These are phyloP conservation scores for Durio zibethinus DNA, from an alignment of 345 rosid species.

Conservation along the genomic window DNA sequence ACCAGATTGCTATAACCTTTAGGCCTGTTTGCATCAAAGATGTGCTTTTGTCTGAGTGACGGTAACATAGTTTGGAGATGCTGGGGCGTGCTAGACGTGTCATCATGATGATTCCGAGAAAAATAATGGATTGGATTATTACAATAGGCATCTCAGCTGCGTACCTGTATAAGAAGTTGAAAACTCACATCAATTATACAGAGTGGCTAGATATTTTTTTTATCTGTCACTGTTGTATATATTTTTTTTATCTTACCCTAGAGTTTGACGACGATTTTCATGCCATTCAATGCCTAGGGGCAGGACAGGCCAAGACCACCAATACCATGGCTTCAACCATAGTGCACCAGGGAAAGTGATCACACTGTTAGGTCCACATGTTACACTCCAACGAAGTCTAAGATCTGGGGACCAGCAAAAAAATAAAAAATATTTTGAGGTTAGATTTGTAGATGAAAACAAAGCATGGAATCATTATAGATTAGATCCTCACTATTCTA, in stretches of 20 bases:
- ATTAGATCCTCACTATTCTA: neutral
- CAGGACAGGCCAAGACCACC: conserved; percentile 99
- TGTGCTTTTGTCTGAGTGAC: conserved; percentile 56
- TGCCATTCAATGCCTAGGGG: conserved; percentile 90
- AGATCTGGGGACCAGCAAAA: conserved; percentile 48
- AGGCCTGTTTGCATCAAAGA: conserved; percentile 49
- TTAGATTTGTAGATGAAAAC: neutral
- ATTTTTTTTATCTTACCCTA: conserved; percentile 44
- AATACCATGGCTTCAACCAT: conserved; percentile 98
- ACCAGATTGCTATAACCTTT: conserved; percentile 59
- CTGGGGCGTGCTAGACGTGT: conserved; percentile 64
- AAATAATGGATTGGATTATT: conserved; percentile 53
- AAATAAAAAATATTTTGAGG: neutral
- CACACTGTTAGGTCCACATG: conserved; percentile 93
- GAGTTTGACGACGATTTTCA: conserved; percentile 59
- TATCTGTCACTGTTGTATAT: neutral
- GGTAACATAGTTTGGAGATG: conserved; percentile 74
- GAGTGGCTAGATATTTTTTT: neutral
- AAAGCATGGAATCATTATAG: neutral
- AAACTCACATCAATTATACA: neutral
- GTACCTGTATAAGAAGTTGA: conserved; percentile 41
- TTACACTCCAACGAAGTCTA: conserved; percentile 79
- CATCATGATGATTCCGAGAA: conserved; percentile 55
- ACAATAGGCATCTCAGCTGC: conserved; percentile 69
- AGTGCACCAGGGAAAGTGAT: conserved; percentile 93